Percentiles rank a stretch among this genome's conserved stretches.
These are phyloP conservation scores for Orbilia brochopaga DNA, from an alignment of 2,329 filamentous ascomycete species.

Conservation along the genomic window DNA sequence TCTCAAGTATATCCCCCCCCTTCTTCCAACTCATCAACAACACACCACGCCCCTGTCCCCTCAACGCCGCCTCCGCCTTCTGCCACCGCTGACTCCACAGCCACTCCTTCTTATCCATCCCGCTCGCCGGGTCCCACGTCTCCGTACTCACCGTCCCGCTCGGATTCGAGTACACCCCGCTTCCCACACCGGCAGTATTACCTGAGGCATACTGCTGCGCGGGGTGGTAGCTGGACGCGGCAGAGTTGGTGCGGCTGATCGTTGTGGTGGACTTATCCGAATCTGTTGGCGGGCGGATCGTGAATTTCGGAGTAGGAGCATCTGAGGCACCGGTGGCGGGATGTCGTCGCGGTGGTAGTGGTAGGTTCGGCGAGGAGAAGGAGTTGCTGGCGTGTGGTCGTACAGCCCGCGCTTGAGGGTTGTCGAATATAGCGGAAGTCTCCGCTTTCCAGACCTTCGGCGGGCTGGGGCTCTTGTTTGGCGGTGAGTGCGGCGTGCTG, in stretches of 20 bases:
- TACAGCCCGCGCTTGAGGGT: slow-evolving; percentile 19
- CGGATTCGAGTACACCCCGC: slow-evolving; percentile 50
- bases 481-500: slow-evolving; percentile 34
- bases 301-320: slow-evolving; percentile 31
- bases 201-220: slow-evolving; percentile 49
- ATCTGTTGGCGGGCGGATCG: slow-evolving; percentile 46
- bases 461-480: slow-evolving; percentile 39
- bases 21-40: slow-evolving; percentile 74
- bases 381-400: slow-evolving; percentile 14
- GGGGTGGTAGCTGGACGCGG: slow-evolving; percentile 27
- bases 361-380: slow-evolving; percentile 37
- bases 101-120: slow-evolving; percentile 71
- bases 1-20: slow-evolving; percentile 72
- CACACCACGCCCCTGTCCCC: slow-evolving; percentile 67
- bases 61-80: slow-evolving; percentile 68
- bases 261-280: slow-evolving; percentile 54
- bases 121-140: slow-evolving; percentile 52
- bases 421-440: slow-evolving; percentile 38
- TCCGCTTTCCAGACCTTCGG: slow-evolving; percentile 46
- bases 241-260: slow-evolving; percentile 52
- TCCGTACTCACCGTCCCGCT: slow-evolving; percentile 48
- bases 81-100: slow-evolving; percentile 73
- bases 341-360: slow-evolving; percentile 1
- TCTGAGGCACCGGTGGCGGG: no score
- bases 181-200: slow-evolving; percentile 8